Conservation (phyloP, 2,329 filamentous ascomycete species). For the Aspergillus cejpii region DNA sequence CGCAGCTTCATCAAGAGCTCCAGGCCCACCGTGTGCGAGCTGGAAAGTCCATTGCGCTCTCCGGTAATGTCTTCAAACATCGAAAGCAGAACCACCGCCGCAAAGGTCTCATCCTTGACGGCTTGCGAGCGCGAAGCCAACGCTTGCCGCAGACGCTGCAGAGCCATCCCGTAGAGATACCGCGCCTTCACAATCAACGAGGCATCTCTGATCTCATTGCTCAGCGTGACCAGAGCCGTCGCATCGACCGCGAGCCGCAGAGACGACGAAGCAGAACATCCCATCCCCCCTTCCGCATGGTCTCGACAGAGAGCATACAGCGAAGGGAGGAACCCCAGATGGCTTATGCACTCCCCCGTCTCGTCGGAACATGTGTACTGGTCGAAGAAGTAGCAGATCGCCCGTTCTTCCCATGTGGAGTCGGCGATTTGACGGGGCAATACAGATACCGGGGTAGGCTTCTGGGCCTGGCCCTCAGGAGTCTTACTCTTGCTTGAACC, state of each 20-base stretch:
- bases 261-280: conserved; percentile 20
- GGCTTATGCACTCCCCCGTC: conserved; percentile 23
- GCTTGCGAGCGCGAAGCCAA: conserved; percentile 26
- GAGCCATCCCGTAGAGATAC: conserved; percentile 28
- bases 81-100: conserved; percentile 33
- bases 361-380: conserved; percentile 31
- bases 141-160: conserved; percentile 26
- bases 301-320: conserved; percentile 30
- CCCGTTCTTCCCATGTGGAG: conserved; percentile 33
- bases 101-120: conserved; percentile 34
- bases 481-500: neutral
- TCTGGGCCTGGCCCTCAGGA: neutral
- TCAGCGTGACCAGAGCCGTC: conserved; percentile 31
- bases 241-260: conserved; percentile 33
- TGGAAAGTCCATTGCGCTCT: conserved; percentile 30
- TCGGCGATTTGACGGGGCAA: conserved; percentile 18
- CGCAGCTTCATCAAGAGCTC: conserved; percentile 32
- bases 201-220: conserved; percentile 24
- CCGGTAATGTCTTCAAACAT: conserved; percentile 37
- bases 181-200: conserved; percentile 26
- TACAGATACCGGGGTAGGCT: conserved; percentile 1
- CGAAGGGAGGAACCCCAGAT: conserved; percentile 33
- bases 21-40: conserved; percentile 34
- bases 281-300: conserved; percentile 8
- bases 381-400: conserved; percentile 39